A percentile compares a stretch with the other conserved stretches of the same genome.
Conservation (phyloP, 345 rosid species). For the Trapa incisa region DNA sequence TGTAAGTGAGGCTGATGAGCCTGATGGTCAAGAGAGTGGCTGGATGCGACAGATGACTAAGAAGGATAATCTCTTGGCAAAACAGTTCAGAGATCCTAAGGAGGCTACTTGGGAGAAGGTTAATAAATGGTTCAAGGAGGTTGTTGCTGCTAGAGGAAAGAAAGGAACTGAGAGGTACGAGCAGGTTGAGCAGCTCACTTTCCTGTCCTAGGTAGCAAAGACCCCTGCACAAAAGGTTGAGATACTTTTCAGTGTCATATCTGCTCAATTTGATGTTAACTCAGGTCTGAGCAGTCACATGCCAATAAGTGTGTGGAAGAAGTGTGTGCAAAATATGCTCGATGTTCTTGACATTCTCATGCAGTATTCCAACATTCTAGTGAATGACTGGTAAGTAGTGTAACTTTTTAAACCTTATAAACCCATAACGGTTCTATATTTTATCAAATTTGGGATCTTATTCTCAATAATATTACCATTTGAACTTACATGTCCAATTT, state of each 20-base stretch:
- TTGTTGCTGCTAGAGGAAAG: constrained; percentile 89
- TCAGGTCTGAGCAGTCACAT: constrained; percentile 94
- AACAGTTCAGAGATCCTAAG: constrained; percentile 58
- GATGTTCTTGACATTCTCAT: constrained; percentile 68
- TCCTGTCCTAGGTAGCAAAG: constrained; percentile 84
- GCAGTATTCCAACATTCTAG: constrained; percentile 57
- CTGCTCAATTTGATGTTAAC: constrained; percentile 93
- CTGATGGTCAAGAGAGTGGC: constrained; percentile 15
- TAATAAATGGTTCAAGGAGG: constrained; percentile 81
- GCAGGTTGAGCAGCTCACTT: constrained; percentile 89
- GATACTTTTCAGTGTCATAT: constrained; percentile 75
- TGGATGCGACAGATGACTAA: constrained; percentile 74
- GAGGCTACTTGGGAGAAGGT: constrained; percentile 90
- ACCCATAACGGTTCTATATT: too few relatives aligned
- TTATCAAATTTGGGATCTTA: too few relatives aligned
- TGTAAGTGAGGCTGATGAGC: constrained; percentile 18
- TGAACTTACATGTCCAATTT: background rate
- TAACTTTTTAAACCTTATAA: too few relatives aligned
- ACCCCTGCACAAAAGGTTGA: constrained; percentile 98
- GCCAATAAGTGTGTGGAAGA: constrained; percentile 93
- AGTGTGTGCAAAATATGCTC: constrained; percentile 74
- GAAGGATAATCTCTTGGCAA: constrained; percentile 71
- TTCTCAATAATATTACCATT: background rate
- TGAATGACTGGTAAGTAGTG: constrained; percentile 31
- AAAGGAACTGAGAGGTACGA: constrained; percentile 93